Conservation (phyloP, 768 basidiomycete species). For the Boletus eberwhitei region DNA sequence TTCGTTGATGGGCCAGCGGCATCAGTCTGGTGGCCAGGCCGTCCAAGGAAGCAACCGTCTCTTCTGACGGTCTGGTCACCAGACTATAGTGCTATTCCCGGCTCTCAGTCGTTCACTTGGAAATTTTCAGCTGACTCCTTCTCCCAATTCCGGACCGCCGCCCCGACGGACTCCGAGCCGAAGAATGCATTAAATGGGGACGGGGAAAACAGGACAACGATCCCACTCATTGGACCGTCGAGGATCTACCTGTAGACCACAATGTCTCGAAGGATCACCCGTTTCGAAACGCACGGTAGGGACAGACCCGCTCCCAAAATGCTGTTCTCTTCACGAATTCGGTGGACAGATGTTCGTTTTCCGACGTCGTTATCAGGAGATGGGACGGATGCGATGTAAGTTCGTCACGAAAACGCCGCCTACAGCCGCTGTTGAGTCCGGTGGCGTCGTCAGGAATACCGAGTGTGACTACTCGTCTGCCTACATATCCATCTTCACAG, state of each 20-base stretch:
- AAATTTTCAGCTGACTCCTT: neutral
- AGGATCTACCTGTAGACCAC: neutral
- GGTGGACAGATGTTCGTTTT: constrained; percentile 74
- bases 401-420: neutral
- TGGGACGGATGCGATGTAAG: constrained; percentile 90
- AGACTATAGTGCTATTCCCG: neutral
- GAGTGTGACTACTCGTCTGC: constrained; percentile 96
- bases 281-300: constrained; percentile 57
- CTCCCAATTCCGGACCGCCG: constrained; percentile 10
- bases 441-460: constrained; percentile 64
- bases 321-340: neutral
- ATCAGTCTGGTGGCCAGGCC: too few relatives aligned
- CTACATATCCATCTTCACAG: constrained; percentile 74
- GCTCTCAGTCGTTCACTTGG: neutral
- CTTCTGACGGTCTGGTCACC: too few relatives aligned
- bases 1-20: too few relatives aligned
- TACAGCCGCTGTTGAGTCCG: neutral
- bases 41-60: too few relatives aligned
- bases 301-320: neutral
- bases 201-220: neutral
- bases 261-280: constrained; percentile 46
- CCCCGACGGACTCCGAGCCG: constrained; percentile 4
- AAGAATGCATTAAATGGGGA: neutral
- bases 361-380: constrained; percentile 89
- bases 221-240: neutral